Percentiles rank a stretch among this genome's conserved stretches.
phyloP scores from a whole-genome alignment of 331 rosid genomes.

The Prunus yedoensis region DNA sequence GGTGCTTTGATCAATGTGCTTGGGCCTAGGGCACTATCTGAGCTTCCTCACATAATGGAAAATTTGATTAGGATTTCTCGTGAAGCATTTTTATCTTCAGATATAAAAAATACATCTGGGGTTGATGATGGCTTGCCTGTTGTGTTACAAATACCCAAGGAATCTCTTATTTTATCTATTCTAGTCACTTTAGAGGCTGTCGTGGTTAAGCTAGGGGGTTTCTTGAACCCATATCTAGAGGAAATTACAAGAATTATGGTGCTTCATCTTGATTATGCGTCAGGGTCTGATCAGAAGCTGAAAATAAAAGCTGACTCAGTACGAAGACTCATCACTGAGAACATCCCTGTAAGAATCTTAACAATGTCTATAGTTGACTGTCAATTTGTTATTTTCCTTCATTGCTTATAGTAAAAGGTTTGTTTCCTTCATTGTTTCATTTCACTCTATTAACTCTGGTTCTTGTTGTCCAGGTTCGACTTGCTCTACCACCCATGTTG shows the following conservation, averaged over 20 bases:
- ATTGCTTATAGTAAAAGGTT: not conserved
- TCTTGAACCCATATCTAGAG: constrained; percentile 73
- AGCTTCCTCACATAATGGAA: constrained; percentile 79
- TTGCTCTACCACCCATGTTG: constrained; percentile 64
- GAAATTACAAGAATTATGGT: constrained; percentile 66
- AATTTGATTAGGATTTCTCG: constrained; percentile 52
- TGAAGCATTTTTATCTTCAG: constrained; percentile 34
- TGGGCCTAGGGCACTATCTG: constrained; percentile 75
- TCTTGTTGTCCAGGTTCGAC: constrained; percentile 71
- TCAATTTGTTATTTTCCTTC: not conserved
- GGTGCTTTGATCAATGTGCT: constrained; percentile 75
- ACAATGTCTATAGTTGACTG: not conserved
- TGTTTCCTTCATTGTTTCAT: constrained; percentile 2
- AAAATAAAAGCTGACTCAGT: constrained; percentile 57
- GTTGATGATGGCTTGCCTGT: constrained; percentile 14
- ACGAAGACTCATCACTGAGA: constrained; percentile 66
- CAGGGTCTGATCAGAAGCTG: constrained; percentile 56
- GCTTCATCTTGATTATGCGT: constrained; percentile 55
- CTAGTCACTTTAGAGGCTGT: constrained; percentile 71
- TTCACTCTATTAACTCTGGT: constrained; percentile 6
- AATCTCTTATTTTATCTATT: constrained; percentile 49
- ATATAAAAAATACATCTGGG: constrained; percentile 29
- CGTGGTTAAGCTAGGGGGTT: constrained; percentile 82
- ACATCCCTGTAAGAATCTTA: constrained; percentile 71
- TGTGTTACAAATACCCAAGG: constrained; percentile 38